phyloP scores from a whole-genome alignment of 1,139 yeast species.

The Geotrichum klebahnii region DNA sequence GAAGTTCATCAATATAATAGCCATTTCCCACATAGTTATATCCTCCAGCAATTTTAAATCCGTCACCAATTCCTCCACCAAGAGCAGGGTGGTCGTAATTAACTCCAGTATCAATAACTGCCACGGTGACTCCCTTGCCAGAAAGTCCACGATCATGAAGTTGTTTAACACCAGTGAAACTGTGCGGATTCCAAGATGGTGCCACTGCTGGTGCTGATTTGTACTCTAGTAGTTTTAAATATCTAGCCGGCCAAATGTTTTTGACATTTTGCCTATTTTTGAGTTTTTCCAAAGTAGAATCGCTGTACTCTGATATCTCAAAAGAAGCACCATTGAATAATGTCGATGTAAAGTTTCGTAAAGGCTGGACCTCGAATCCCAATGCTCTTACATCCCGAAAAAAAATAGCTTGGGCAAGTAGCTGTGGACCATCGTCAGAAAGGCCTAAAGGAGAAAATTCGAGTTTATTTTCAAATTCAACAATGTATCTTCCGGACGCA shows the following conservation, averaged over 20 bases:
- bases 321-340: conserved; percentile 22
- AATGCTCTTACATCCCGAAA: conserved; percentile 10
- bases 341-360: conserved; percentile 14
- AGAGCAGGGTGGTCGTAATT: conserved; percentile 24
- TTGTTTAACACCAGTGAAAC: conserved; percentile 26
- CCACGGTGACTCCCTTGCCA: conserved; percentile 27
- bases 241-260: conserved; percentile 23
- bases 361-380: conserved; percentile 19
- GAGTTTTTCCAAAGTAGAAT: conserved; percentile 14
- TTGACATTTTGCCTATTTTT: conserved; percentile 16
- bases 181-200: conserved; percentile 27
- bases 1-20: conserved; percentile 15
- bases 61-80: conserved; percentile 30
- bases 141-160: conserved; percentile 25
- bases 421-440: conserved; percentile 2
- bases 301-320: not conserved
- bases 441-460: conserved; percentile 1
- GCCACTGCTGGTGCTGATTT: not conserved
- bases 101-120: conserved; percentile 28
- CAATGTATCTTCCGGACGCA: conserved; percentile 20
- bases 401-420: conserved; percentile 15
- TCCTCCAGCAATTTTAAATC: conserved; percentile 27
- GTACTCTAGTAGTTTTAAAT: conserved; percentile 14
- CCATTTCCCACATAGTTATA: conserved; percentile 27
- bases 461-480: conserved; percentile 15